Evolutionary conservation across 495 filamentous ascomycete species (phyloP).

Genomic region (Penicillium psychrofluorescens): DNA sequence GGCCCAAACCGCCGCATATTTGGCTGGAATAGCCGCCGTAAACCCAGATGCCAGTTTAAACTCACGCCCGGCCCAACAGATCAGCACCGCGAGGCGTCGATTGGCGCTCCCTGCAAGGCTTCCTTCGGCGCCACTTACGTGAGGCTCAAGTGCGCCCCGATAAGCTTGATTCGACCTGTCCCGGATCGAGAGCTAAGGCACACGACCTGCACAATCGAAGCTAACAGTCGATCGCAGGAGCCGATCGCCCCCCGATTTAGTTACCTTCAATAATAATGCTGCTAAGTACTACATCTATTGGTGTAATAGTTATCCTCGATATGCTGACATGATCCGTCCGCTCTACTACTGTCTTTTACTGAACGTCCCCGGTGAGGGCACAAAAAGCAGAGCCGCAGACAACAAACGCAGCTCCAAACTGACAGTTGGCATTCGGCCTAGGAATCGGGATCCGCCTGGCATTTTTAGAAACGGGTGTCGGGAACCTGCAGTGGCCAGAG

Average conservation of each 20-base stretch:
- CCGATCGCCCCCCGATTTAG: neutral
- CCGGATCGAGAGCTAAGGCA: too few species aligned
- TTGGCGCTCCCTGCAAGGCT: slow-evolving; percentile 13
- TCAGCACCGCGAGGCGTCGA: neutral
- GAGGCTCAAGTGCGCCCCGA: neutral
- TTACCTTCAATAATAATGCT: neutral
- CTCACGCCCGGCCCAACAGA: too few species aligned
- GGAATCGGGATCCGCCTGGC: neutral
- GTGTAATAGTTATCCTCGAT: too few species aligned
- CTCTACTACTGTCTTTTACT: neutral
- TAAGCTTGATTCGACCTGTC: slow-evolving; percentile 11
- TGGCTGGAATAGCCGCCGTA: too few species aligned
- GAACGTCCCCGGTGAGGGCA: neutral
- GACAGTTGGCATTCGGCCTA: too few species aligned
- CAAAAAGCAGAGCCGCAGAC: too few species aligned
- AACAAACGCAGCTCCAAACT: too few species aligned
- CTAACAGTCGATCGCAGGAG: neutral
- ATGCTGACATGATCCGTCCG: neutral
- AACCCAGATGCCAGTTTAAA: too few species aligned
- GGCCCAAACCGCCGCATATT: too few species aligned
- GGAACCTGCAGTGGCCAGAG: slow-evolving; percentile 2
- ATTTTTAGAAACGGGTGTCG: neutral
- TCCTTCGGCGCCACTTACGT: slow-evolving; percentile 10
- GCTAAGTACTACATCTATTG: too few species aligned
- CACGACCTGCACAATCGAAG: too few species aligned